Evolutionary conservation across 352 stramenopile species (phyloP).

Genomic region (Pythium brassicae): DNA sequence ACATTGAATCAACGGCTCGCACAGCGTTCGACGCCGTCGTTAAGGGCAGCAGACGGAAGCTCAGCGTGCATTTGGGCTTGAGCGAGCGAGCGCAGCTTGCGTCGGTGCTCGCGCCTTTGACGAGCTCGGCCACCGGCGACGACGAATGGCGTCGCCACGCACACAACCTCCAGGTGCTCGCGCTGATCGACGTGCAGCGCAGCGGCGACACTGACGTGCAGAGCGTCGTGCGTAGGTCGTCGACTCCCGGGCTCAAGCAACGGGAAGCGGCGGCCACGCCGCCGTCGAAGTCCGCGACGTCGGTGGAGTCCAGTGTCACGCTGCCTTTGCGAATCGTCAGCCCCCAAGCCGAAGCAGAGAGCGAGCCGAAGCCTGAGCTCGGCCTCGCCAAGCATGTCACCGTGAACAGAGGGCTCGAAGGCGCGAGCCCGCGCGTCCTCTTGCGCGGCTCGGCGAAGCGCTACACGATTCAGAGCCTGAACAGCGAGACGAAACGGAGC

Average conservation of each 20-base stretch:
- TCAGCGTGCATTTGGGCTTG: slow-evolving; percentile 6
- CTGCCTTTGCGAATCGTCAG: too few species aligned
- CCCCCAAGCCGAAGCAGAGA: too few species aligned
- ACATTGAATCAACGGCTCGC: too few species aligned
- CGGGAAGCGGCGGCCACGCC: too few species aligned
- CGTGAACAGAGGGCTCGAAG: too few species aligned
- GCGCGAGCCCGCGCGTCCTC: not conserved
- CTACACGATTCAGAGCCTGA: not conserved
- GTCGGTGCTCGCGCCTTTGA: not conserved
- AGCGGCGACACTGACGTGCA: not conserved
- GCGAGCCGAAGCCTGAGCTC: too few species aligned
- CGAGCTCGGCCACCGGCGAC: not conserved
- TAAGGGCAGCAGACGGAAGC: slow-evolving; percentile 2
- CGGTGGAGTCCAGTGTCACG: too few species aligned
- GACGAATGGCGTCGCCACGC: slow-evolving; percentile 10
- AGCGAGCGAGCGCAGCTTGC: not conserved
- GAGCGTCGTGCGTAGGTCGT: not conserved
- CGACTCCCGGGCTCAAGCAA: not conserved
- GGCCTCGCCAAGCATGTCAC: too few species aligned
- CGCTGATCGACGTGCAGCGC: not conserved
- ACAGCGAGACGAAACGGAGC: not conserved
- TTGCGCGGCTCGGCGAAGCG: not conserved
- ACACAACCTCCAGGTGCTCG: slow-evolving; percentile 7
- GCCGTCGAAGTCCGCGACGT: too few species aligned
- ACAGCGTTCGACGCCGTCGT: not conserved